Evolutionary conservation across 768 basidiomycete species (phyloP).

Genomic region (Pleurotus platypus): DNA sequence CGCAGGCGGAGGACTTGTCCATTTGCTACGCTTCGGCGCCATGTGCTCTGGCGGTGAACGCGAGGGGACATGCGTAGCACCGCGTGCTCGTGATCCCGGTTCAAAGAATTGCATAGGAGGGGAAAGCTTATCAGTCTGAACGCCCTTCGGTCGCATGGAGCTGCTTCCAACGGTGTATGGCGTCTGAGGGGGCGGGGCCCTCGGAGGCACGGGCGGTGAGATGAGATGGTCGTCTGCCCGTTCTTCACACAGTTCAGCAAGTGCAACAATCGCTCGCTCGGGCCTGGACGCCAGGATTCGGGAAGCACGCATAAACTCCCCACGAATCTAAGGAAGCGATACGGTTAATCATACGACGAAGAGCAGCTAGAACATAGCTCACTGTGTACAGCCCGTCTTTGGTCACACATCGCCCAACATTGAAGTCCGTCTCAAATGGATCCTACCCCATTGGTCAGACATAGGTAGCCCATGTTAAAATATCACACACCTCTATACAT

Average conservation of each 20-base stretch:
- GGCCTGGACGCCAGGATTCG: conserved; percentile 79
- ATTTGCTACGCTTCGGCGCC: conserved; percentile 76
- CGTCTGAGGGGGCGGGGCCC: conserved; percentile 60
- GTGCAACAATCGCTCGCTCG: conserved; percentile 74
- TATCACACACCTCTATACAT: conserved; percentile 79
- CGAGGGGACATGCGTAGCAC: conserved; percentile 26
- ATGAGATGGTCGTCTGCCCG: conserved; percentile 66
- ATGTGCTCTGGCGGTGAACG: conserved; percentile 67
- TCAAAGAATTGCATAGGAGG: conserved; percentile 52
- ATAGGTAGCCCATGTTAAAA: neutral
- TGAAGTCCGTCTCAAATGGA: conserved; percentile 95
- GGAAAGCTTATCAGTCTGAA: conserved; percentile 44
- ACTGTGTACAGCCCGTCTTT: conserved; percentile 95
- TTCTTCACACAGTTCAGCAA: conserved; percentile 91
- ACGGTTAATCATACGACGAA: conserved; percentile 7
- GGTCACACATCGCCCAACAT: conserved; percentile 95
- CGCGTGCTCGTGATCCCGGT: conserved; percentile 27
- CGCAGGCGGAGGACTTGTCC: conserved; percentile 83
- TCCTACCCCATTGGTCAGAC: conserved; percentile 52
- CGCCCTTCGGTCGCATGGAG: conserved; percentile 48
- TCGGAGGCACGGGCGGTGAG: conserved; percentile 35
- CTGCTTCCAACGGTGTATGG: conserved; percentile 67
- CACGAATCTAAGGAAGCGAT: conserved; percentile 69
- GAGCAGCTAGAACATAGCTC: conserved; percentile 18
- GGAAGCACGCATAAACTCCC: conserved; percentile 96